Conservation (phyloP, 1,284 basidiomycete species). For the Boletus calvinii region DNA sequence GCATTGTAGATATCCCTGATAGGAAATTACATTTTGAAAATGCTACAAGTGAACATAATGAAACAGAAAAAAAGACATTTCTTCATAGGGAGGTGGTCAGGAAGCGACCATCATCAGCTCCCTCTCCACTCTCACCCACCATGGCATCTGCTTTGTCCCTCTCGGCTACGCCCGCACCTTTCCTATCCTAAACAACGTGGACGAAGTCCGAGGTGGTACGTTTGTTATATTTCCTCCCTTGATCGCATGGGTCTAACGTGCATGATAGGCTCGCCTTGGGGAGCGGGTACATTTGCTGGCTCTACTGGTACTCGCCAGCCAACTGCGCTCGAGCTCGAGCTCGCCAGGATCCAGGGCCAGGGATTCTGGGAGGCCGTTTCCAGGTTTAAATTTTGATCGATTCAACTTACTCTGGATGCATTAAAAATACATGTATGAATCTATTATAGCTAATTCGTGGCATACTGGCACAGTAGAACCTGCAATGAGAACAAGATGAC, state of each 20-base stretch:
- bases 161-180: conserved; percentile 47
- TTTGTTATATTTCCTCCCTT: background rate
- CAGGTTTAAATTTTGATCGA: conserved; percentile 7
- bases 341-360: conserved; percentile 48
- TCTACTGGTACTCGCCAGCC: conserved; percentile 48
- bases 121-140: conserved; percentile 57
- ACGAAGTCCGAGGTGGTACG: conserved; percentile 45
- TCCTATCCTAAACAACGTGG: conserved; percentile 39
- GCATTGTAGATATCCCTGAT: too few species aligned
- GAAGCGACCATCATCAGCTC: conserved; percentile 48
- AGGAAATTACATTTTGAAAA: too few species aligned
- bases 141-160: conserved; percentile 53
- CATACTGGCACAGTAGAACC: background rate
- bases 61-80: too few species aligned
- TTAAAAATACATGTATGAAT: background rate
- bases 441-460: background rate
- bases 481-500: background rate
- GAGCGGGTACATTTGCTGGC: conserved; percentile 49
- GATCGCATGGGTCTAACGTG: background rate
- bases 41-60: too few species aligned
- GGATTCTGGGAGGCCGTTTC: conserved; percentile 32
- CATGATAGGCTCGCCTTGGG: conserved; percentile 39
- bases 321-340: conserved; percentile 42
- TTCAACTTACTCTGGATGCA: too few species aligned
- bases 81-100: conserved; percentile 48